Percentiles rank a stretch among this genome's conserved stretches.
These are phyloP conservation scores for Colletotrichum gigasporum DNA, from an alignment of 2,329 filamentous ascomycete species.

Conservation along the genomic window DNA sequence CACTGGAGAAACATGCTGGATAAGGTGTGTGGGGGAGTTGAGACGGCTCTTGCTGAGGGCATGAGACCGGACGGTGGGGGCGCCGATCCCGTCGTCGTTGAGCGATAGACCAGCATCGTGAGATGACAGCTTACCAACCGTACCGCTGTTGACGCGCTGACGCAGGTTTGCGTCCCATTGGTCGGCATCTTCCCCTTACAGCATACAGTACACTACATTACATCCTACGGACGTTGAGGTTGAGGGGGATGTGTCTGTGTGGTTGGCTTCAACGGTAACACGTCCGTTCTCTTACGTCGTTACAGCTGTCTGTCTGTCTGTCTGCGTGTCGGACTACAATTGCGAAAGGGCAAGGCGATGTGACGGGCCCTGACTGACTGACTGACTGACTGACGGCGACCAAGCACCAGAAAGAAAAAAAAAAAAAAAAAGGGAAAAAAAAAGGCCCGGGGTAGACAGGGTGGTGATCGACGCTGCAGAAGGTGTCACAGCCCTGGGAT, in stretches of 20 bases:
- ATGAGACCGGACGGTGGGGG: slow-evolving; percentile 21
- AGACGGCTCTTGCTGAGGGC: slow-evolving; percentile 5
- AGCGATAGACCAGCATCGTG: no score
- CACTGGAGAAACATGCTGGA: slow-evolving; percentile 3
- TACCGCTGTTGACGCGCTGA: no score
- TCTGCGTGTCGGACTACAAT: not conserved
- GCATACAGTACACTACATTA: no score
- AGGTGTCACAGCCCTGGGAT: slow-evolving; percentile 19
- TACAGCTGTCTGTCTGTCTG: no score
- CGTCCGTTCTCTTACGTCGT: no score
- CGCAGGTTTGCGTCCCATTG: not conserved
- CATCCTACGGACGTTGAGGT: no score
- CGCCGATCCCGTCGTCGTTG: slow-evolving; percentile 16
- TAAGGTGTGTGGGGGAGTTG: no score
- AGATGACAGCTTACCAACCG: slow-evolving; percentile 21
- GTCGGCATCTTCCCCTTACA: not conserved
- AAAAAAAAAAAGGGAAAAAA: not conserved
- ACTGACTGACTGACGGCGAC: no score
- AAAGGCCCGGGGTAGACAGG: not conserved
- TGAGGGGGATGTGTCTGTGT: no score
- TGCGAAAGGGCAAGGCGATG: not conserved
- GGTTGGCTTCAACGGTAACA: no score
- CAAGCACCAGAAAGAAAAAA: not conserved
- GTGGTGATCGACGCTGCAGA: slow-evolving; percentile 27
- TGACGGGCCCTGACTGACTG: no score